Conservation (phyloP, 345 rosid genomes). For the Rhodomyrtus tomentosa region DNA sequence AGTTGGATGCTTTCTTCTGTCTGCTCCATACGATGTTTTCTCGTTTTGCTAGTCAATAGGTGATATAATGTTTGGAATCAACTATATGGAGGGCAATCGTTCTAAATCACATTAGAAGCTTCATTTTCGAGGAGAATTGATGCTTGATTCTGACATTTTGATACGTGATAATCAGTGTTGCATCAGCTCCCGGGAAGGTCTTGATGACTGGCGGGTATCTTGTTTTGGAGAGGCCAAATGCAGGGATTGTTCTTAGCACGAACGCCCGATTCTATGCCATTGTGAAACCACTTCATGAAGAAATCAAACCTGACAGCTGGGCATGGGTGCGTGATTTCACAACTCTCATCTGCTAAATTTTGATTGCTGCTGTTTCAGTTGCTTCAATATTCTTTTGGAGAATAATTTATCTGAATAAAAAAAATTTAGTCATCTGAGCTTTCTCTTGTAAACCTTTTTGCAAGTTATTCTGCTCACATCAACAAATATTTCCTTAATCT, state of each 20-base stretch:
- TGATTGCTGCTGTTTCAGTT: neutral
- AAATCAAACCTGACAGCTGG: slow-evolving; percentile 68
- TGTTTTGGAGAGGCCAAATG: slow-evolving; percentile 82
- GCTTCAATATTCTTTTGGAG: neutral
- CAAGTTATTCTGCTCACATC: neutral
- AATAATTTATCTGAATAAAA: too few relatives aligned
- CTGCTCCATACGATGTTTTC: neutral
- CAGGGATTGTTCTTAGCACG: slow-evolving; percentile 89
- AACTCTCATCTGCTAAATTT: neutral
- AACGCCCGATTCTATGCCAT: slow-evolving; percentile 89
- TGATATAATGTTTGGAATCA: neutral
- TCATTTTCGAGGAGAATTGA: neutral
- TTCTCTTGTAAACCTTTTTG: neutral
- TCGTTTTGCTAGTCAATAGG: neutral
- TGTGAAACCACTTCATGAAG: slow-evolving; percentile 61
- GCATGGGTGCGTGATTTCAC: slow-evolving; percentile 54
- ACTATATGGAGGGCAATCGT: neutral
- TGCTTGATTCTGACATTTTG: neutral
- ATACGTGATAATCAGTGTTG: slow-evolving; percentile 37
- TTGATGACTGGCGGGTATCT: slow-evolving; percentile 93
- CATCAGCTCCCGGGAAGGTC: slow-evolving; percentile 98
- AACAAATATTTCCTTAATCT: neutral
- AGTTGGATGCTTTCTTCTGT: neutral
- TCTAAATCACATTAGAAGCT: neutral
- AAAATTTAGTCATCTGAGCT: neutral